Percentiles rank a stretch among this genome's conserved stretches.
phyloP scores from a whole-genome alignment of 1,284 basidiomycete genomes.

The Melampsora americana region DNA sequence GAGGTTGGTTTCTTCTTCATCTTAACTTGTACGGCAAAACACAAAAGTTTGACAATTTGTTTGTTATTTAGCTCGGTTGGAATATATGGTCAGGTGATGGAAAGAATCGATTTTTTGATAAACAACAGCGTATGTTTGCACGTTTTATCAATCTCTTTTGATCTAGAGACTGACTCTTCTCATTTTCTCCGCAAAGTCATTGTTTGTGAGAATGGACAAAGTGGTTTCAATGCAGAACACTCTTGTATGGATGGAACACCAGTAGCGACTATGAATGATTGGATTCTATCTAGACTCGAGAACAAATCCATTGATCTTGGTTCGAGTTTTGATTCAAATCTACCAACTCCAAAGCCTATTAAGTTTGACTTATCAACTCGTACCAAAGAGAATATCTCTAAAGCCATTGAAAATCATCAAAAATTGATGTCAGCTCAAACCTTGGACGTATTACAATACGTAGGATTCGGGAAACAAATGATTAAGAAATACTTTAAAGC shows the following conservation, averaged over 20 bases:
- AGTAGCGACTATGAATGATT: conserved; percentile 92
- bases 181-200: conserved; percentile 62
- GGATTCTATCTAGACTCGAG: conserved; percentile 74
- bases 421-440: conserved; percentile 62
- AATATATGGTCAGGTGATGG: conserved; percentile 87
- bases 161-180: not conserved
- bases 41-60: not conserved
- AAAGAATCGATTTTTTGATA: conserved; percentile 92
- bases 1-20: conserved; percentile 61
- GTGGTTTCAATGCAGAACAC: conserved; percentile 76
- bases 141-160: not conserved
- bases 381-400: conserved; percentile 62
- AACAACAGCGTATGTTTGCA: conserved; percentile 71
- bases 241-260: conserved; percentile 96
- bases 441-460: conserved; percentile 66
- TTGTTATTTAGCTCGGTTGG: conserved; percentile 57
- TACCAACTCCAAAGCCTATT: conserved; percentile 50
- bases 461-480: conserved; percentile 81
- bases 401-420: conserved; percentile 69
- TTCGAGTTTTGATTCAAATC: conserved; percentile 55
- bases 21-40: not conserved
- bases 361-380: conserved; percentile 58
- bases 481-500: conserved; percentile 81
- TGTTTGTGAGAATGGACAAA: conserved; percentile 87
- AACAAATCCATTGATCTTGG: conserved; percentile 71